Evolutionary conservation across 2,329 filamentous ascomycete genomes (phyloP).

Genomic region (Purpureocillium lavendulum): DNA sequence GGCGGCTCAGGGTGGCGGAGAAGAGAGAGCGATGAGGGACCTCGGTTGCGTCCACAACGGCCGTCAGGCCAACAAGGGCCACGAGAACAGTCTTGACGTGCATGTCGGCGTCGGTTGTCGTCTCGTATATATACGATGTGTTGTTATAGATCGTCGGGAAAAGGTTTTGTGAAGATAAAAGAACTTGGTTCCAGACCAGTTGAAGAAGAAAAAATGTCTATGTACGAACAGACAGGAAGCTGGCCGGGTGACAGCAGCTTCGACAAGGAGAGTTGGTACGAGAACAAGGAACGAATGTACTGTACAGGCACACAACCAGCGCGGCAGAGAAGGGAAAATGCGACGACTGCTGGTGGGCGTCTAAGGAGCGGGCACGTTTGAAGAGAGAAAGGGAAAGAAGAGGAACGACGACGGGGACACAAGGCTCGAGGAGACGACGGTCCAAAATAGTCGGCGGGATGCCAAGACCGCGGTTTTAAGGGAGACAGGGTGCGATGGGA

Average conservation of each 20-base stretch:
- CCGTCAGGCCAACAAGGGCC: slow-evolving; percentile 33
- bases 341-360: slow-evolving; percentile 23
- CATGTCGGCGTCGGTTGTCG: slow-evolving; percentile 29
- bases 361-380: slow-evolving; percentile 4
- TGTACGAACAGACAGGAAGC: no score
- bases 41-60: slow-evolving; percentile 31
- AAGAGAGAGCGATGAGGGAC: slow-evolving; percentile 28
- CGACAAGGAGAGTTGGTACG: background rate
- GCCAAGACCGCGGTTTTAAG: slow-evolving; percentile 34
- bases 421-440: slow-evolving; percentile 18
- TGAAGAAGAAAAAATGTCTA: slow-evolving; percentile 9
- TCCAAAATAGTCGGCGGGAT: slow-evolving; percentile 21
- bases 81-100: slow-evolving; percentile 41
- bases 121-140: no score
- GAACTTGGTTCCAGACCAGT: slow-evolving; percentile 12
- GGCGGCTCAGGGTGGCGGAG: slow-evolving; percentile 22
- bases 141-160: slow-evolving; percentile 9
- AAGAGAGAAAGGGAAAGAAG: slow-evolving; percentile 40
- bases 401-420: slow-evolving; percentile 30
- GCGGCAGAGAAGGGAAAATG: slow-evolving; percentile 11
- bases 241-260: no score
- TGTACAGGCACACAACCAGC: slow-evolving; percentile 10
- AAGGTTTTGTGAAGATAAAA: slow-evolving; percentile 17
- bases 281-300: slow-evolving; percentile 21
- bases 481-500: slow-evolving; percentile 17